A percentile compares a stretch with the other conserved stretches of the same genome.
These are phyloP conservation scores for Eleusine coracana DNA, from an alignment of 176 grass and related monocot species.

Conservation along the genomic window DNA sequence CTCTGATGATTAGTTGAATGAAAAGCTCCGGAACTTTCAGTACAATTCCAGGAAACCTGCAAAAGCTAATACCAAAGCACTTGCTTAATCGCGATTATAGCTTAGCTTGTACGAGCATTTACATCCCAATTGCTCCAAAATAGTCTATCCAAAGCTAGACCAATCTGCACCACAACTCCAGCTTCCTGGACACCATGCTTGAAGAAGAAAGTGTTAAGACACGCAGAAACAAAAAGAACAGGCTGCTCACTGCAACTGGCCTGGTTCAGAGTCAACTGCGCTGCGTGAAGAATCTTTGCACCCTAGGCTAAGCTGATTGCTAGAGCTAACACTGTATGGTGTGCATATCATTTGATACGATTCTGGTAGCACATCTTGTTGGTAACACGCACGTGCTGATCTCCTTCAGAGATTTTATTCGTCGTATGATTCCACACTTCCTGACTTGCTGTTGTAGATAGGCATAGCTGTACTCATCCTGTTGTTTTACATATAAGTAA, in stretches of 20 bases:
- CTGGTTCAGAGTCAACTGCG: neutral
- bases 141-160: neutral
- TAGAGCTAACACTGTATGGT: neutral
- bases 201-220: no score
- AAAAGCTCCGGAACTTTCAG: neutral
- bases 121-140: neutral
- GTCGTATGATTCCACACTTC: neutral
- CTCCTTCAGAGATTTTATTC: neutral
- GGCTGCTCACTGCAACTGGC: neutral
- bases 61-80: neutral
- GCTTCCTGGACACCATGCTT: no score
- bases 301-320: neutral
- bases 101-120: neutral
- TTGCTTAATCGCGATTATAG: neutral
- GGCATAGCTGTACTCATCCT: neutral
- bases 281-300: slow-evolving; percentile 1
- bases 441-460: neutral
- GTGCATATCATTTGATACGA: neutral
- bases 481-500: neutral
- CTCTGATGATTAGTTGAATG: neutral
- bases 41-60: neutral
- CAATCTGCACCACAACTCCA: no score
- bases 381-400: neutral
- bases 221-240: neutral
- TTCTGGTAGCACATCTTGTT: neutral